Evolutionary conservation across 2,329 filamentous ascomycete species (phyloP).

Genomic region (Pyrenophora graminea): DNA sequence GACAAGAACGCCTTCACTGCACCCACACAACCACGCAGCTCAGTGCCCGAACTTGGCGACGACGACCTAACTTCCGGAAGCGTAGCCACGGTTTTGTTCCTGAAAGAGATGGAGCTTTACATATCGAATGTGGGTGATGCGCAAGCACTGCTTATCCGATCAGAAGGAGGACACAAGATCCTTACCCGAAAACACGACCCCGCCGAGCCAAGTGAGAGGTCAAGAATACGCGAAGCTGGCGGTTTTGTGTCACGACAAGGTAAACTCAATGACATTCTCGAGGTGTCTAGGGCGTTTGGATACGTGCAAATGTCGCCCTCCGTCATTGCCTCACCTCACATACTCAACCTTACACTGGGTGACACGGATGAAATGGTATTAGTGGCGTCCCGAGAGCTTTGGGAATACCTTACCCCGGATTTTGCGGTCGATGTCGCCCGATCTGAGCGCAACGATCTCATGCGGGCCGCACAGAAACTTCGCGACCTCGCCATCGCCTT

Average conservation of each 20-base stretch:
- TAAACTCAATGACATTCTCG: conserved; percentile 86
- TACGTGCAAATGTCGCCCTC: conserved; percentile 91
- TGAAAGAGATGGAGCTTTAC: conserved; percentile 87
- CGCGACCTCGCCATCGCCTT: conserved; percentile 95
- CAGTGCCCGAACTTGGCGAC: conserved; percentile 77
- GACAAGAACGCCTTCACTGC: conserved; percentile 62
- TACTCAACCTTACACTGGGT: conserved; percentile 75
- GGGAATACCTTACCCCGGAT: conserved; percentile 90
- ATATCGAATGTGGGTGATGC: conserved; percentile 95
- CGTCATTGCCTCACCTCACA: conserved; percentile 87
- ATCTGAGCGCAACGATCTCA: conserved; percentile 83
- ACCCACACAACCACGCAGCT: conserved; percentile 64
- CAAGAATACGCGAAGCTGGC: conserved; percentile 89
- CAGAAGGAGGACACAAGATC: conserved; percentile 79
- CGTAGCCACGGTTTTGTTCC: conserved; percentile 87
- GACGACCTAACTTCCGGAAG: conserved; percentile 90
- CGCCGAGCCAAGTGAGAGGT: conserved; percentile 79
- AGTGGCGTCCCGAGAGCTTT: conserved; percentile 87
- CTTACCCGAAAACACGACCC: conserved; percentile 93
- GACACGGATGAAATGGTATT: conserved; percentile 94
- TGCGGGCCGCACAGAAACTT: conserved; percentile 93
- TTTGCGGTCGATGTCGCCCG: conserved; percentile 90
- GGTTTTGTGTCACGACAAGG: conserved; percentile 96
- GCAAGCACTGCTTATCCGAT: conserved; percentile 92
- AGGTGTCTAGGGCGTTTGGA: conserved; percentile 92